phyloP scores from a whole-genome alignment of 257 asterid species.

The Solanum chiquidenum region DNA sequence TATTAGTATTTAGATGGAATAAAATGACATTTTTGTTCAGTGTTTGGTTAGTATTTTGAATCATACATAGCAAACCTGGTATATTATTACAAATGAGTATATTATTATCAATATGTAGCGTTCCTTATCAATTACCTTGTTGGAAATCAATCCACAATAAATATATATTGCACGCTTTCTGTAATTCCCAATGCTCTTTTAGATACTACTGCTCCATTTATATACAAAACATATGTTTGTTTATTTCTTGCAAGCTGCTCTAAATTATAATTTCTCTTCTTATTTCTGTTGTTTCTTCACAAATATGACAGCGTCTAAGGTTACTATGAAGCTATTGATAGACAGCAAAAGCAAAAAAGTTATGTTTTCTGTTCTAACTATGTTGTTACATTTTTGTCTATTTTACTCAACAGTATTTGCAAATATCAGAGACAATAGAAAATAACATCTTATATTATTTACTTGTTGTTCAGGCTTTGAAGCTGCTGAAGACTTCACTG shows the following conservation, averaged over 20 bases:
- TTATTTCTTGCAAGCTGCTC: background rate
- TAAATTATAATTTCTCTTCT: background rate
- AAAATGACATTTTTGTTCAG: background rate
- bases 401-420: no score
- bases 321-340: background rate
- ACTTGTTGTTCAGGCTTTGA: background rate
- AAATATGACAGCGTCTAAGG: background rate
- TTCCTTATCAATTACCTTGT: no score
- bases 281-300: background rate
- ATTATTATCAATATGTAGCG: background rate
- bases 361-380: background rate
- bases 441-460: no score
- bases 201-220: background rate
- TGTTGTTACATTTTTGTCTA: no score
- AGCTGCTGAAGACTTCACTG: constrained; percentile 4
- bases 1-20: background rate
- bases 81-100: background rate
- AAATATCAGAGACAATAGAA: no score
- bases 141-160: background rate
- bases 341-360: background rate
- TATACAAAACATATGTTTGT: background rate
- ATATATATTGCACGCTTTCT: background rate
- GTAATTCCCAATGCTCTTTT: background rate
- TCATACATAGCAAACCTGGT: background rate
- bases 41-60: background rate